These are phyloP conservation scores for Mycosphaerelloides madeirae DNA, from an alignment of 2,329 filamentous ascomycete genomes.

Conservation along the genomic window DNA sequence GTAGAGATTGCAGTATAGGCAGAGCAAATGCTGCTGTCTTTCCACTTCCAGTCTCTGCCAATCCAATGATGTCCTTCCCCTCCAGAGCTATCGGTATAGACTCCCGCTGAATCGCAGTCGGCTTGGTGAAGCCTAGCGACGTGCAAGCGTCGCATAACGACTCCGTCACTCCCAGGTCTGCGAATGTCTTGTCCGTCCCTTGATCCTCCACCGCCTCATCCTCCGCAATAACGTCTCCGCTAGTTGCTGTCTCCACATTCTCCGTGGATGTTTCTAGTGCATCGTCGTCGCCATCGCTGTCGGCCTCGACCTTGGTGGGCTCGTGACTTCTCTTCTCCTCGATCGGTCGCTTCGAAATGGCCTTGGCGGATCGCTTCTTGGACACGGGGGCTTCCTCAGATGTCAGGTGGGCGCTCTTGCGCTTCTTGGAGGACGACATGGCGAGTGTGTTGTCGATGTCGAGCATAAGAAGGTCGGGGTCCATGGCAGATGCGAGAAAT, in stretches of 20 bases:
- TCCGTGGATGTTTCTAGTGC: constrained; percentile 21
- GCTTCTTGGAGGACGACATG: constrained; percentile 31
- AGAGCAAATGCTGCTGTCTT: constrained; percentile 95
- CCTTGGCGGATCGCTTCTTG: too few relatives aligned
- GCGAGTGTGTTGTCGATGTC: background rate
- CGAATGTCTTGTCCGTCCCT: constrained; percentile 54
- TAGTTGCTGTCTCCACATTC: constrained; percentile 24
- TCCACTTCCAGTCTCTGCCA: constrained; percentile 92
- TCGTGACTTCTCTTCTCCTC: constrained; percentile 14
- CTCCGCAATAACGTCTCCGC: constrained; percentile 23
- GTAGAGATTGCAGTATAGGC: constrained; percentile 83
- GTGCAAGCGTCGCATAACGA: constrained; percentile 84
- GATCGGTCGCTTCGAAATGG: too few relatives aligned
- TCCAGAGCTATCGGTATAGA: constrained; percentile 76
- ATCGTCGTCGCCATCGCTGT: constrained; percentile 20
- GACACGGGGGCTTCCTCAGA: too few relatives aligned
- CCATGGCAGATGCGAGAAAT: background rate
- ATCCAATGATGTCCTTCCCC: constrained; percentile 81
- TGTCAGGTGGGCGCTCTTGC: too few relatives aligned
- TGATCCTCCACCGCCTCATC: constrained; percentile 30
- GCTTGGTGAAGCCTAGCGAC: constrained; percentile 72
- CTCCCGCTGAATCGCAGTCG: constrained; percentile 84
- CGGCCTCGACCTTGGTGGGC: constrained; percentile 13
- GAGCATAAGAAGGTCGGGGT: background rate
- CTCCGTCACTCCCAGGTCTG: constrained; percentile 74